Evolutionary conservation across 768 basidiomycete species (phyloP).

Genomic region (Gyrodon lividus): DNA sequence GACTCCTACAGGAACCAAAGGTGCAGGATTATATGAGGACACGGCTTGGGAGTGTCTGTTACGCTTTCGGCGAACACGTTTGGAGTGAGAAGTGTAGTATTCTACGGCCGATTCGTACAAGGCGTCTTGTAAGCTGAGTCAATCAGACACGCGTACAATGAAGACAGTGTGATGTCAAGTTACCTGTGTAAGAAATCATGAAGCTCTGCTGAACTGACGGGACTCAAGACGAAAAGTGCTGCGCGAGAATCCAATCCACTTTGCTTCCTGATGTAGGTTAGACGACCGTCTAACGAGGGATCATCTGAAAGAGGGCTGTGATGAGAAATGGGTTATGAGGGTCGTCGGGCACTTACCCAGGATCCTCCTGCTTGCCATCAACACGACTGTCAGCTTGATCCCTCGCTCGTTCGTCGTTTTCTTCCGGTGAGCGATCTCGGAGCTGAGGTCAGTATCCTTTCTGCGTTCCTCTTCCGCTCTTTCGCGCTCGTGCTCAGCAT

Average conservation of each 20-base stretch:
- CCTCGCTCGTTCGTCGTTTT: conserved; percentile 78
- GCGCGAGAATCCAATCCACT: conserved; percentile 90
- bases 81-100: conserved; percentile 91
- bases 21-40: conserved; percentile 46
- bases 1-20: conserved; percentile 44
- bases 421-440: conserved; percentile 79
- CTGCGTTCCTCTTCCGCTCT: conserved; percentile 66
- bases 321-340: not conserved
- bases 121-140: conserved; percentile 76
- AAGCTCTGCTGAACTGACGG: conserved; percentile 83
- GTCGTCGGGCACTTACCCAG: conserved; percentile 55
- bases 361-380: conserved; percentile 85
- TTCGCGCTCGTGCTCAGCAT: conserved; percentile 54
- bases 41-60: conserved; percentile 69
- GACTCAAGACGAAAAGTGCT: conserved; percentile 91
- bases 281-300: conserved; percentile 72
- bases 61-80: conserved; percentile 87
- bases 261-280: conserved; percentile 85
- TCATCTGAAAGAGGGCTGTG: conserved; percentile 56
- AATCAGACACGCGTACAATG: conserved; percentile 1
- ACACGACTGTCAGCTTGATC: conserved; percentile 91
- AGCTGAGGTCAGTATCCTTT: conserved; percentile 73
- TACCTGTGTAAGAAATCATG: conserved; percentile 87
- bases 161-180: conserved; percentile 1
- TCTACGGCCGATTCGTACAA: conserved; percentile 87